Evolutionary conservation across 2,329 filamentous ascomycete species (phyloP), one percentile per base, ranked within the genome.

Genomic region (Pyrenophora tritici-repentis): DNA sequence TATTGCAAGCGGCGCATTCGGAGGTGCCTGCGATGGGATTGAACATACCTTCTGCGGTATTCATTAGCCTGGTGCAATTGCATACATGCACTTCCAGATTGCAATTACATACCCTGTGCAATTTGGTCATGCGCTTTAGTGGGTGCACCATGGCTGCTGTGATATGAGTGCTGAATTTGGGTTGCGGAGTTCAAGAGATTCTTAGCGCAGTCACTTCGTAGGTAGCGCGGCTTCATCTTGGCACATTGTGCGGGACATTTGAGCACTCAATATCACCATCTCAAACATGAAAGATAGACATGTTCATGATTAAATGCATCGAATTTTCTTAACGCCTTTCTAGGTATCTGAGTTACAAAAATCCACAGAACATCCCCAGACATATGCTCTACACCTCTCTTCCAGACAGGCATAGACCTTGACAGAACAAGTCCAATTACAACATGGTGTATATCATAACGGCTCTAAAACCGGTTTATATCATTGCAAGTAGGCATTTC

Each of bases 51-150:
- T 69, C 70, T 73, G 50, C 32, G 38, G 16, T 8, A 8, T 16
- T 24, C 32, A 59, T 72, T 56, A 72, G 68, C 56, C 35, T 32
- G n/a, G 17, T 34, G 38, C 42, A 48, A 37, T 50, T 17, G 6
- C 14, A 13, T 14, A n/a, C 14, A 44, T n/a, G 12, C 31, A 12
- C 14, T 22, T 8, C 18, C 32, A 16, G 9, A 44, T 6, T 18
- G 6, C 6, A 36, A 32, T 34, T 7, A 80, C 85, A 74, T 81
- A 91, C 89, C 74, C 83, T 79, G 73, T 85, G 86, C 71, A 95
- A 78, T 75, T 85, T 85, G 72, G 87, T 85, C 83, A 91, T 86
- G 66, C 90, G 87, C 76, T 85, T 84, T 68, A 83, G 72, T 76
- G 88, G 73, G 59, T 78, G 77, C 44, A 80, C 78, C 82, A 84